Evolutionary conservation across 495 filamentous ascomycete species (phyloP), one percentile per base, ranked within the genome.

Genomic region (Friedmanniomyces simplex): DNA sequence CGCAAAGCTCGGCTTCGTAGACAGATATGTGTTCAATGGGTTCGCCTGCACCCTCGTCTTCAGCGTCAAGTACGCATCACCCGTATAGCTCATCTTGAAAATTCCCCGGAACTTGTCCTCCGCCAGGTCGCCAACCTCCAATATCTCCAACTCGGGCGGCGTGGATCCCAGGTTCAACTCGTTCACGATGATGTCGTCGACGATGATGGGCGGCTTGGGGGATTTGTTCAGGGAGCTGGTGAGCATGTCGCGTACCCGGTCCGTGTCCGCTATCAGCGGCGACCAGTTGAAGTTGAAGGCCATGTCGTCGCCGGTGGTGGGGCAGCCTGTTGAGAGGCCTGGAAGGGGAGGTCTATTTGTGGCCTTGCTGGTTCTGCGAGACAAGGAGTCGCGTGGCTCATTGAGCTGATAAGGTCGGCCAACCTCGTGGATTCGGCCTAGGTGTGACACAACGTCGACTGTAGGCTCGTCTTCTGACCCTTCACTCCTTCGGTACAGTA

Each of bases 261-360:
- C 81, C 72, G 89, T 89, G 76, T 96, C 88, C 64, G 91, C 91
- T 72, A 91, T 90, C 63, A 98, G 81, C 68, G 93, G 93, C 79
- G 90, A 95, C 93, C 93, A 98, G 89, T 97, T 98, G 88, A 98
- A 97, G 78, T 96, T 96, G 83, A 98, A 98, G 61, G 93, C 91
- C 93, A 98, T 98, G 50, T 61, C 42, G 42, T 42, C 2, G 20
- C 22, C 7, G 26, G 20, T n/a, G 3, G 24, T 12, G 13, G 32
- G 21, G 20, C 11, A 30, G 57, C 51, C 51, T 60, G 57, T 58
- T 58, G 56, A 58, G 56, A 53, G 56, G 56, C 34, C 56, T 10
- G 49, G 1, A 25, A 50, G 25, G 3, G 24, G 30, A 28, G n/a
- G 28, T 32, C 28, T 10, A 10, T 20, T 16, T 57, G 20, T 3